Evolutionary conservation across 2,329 filamentous ascomycete species (phyloP).

Genomic region (Claviceps digitariae): DNA sequence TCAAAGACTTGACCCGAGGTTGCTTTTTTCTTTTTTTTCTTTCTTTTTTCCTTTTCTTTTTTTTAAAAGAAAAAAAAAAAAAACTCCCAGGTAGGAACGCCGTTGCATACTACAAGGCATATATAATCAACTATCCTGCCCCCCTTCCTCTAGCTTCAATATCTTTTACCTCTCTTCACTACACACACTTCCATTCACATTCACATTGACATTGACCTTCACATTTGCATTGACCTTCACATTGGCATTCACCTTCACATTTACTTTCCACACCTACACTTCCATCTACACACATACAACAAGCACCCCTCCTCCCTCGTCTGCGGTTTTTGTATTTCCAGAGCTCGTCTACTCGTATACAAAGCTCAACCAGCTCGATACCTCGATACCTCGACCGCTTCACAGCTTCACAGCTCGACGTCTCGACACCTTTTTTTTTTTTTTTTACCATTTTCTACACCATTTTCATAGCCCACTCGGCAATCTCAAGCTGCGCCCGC

Average conservation of each 20-base stretch:
- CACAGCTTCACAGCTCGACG: neutral
- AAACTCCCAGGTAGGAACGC: too few relatives aligned
- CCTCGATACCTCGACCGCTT: neutral
- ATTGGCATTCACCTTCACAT: neutral
- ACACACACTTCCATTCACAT: too few relatives aligned
- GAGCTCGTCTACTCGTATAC: too few relatives aligned
- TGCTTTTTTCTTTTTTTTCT: too few relatives aligned
- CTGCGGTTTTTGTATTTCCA: neutral
- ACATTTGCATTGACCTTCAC: neutral
- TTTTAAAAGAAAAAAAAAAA: too few relatives aligned
- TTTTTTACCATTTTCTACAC: too few relatives aligned
- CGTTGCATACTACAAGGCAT: neutral
- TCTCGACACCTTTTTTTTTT: neutral
- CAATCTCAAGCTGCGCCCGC: too few relatives aligned
- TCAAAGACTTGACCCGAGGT: neutral
- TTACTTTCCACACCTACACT: neutral
- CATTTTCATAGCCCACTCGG: too few relatives aligned
- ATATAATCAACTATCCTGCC: slow-evolving; percentile 5
- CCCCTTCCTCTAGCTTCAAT: neutral
- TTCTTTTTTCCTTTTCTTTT: too few relatives aligned
- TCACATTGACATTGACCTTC: too few relatives aligned
- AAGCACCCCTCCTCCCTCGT: too few relatives aligned
- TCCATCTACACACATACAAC: neutral
- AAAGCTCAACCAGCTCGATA: neutral
- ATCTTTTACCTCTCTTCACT: neutral